Evolutionary conservation across 257 asterid genomes (phyloP), one percentile per base, ranked within the genome.

Genomic region (Capsicum pubescens): DNA sequence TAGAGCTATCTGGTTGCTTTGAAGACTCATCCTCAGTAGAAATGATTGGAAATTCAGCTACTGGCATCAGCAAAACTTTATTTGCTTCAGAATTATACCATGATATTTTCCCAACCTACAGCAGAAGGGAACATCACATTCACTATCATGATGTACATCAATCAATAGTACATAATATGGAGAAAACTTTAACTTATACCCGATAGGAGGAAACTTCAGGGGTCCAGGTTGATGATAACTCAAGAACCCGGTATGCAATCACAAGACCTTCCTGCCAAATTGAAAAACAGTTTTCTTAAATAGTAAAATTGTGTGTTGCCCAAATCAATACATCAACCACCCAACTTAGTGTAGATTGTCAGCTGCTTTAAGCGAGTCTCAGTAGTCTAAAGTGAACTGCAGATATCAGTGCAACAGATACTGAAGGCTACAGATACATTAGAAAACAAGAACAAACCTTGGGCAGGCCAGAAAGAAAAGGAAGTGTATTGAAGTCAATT

Each of bases 151-250:
- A 76, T 50, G 54, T 35, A 19, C 16, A 72, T n/a, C 32, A 16
- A 83, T 64, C 77, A 63, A 56, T 58, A 13, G 50, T 55, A 46
- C 69, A 72, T 67, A 50, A 74, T 74, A 71, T 79, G 66, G 70
- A 52, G 84, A 63, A 81, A 70, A 84, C 76, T 15, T 68, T 83
- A 70, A 84, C 76, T 15, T 68, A 84, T 97, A 97, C 99, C 89
- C 97, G 94, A 86, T 72, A 90, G 8, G 90, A 82, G 63, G 98
- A 92, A 82, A 92, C 89, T 90, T 92, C 98, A 36, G 99, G 99
- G 78, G 97, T 93, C 99, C 99, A 95, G 85, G 93, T 85, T 19
- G 99, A 95, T 82, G 99, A 93, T 80, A 97, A 90, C 86, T 95
- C 98, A 84, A 95, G 91, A 81, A 93, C 32, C 52, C 95, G 94